Evolutionary conservation across 495 filamentous ascomycete species (phyloP).

Genomic region (Lentithecium fluviatile): DNA sequence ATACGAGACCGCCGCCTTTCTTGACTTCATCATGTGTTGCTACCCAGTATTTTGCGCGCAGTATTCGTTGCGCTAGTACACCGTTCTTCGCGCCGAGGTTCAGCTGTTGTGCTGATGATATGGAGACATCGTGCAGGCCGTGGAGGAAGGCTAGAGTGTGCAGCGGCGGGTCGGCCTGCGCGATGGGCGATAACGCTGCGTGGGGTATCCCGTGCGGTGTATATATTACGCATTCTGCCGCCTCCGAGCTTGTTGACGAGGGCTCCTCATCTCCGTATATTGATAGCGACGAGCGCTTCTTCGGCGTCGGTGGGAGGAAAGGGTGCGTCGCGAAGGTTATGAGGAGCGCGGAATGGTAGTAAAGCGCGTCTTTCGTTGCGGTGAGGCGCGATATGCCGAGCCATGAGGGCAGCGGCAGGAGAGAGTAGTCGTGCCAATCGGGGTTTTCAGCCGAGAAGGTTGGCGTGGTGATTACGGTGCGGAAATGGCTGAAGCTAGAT

Average conservation of each 20-base stretch:
- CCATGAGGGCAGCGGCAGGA: slow-evolving; percentile 51
- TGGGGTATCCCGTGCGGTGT: slow-evolving; percentile 56
- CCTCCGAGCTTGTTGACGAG: slow-evolving; percentile 12
- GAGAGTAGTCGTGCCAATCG: slow-evolving; percentile 45
- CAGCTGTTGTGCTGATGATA: slow-evolving; percentile 48
- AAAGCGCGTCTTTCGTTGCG: slow-evolving; percentile 46
- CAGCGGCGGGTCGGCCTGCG: slow-evolving; percentile 44
- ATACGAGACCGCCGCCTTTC: slow-evolving; percentile 51
- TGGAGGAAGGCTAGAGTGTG: slow-evolving; percentile 54
- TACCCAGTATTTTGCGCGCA: slow-evolving; percentile 56
- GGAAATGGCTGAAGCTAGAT: slow-evolving; percentile 51
- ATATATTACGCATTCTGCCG: slow-evolving; percentile 54
- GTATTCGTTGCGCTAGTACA: slow-evolving; percentile 48
- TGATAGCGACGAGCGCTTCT: slow-evolving; percentile 16
- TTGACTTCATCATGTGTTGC: slow-evolving; percentile 60
- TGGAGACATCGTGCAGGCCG: slow-evolving; percentile 54
- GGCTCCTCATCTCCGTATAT: slow-evolving; percentile 16
- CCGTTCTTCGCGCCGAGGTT: slow-evolving; percentile 58
- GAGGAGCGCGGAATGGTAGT: slow-evolving; percentile 56
- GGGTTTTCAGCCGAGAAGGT: slow-evolving; percentile 34
- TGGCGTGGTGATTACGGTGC: slow-evolving; percentile 42
- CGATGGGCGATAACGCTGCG: slow-evolving; percentile 41
- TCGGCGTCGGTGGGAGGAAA: slow-evolving; percentile 18
- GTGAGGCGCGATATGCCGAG: slow-evolving; percentile 50
- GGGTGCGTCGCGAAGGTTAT: slow-evolving; percentile 46